Conservation (phyloP, 306 rosid genomes). For the barrel medic (Medicago truncatula) region MtrunA17r5.0-ANR NC_053044.1:46154501-46155000, state of each 20-base stretch:
- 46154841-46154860: neutral
- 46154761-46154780: slow-evolving; percentile 67
- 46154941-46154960: too few relatives aligned
- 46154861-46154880: neutral
- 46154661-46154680: slow-evolving; percentile 78
- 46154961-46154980: too few relatives aligned
- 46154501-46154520: slow-evolving; percentile 74
- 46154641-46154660: slow-evolving; percentile 90
- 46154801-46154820: slow-evolving; percentile 93
- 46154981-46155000: too few relatives aligned
- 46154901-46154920: too few relatives aligned
- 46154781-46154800: slow-evolving; percentile 80
- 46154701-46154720: slow-evolving; percentile 74
- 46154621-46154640: slow-evolving; percentile 28
- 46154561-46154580: slow-evolving; percentile 5
- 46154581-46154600: neutral
- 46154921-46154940: too few relatives aligned
- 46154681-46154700: slow-evolving; percentile 75
- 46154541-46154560: slow-evolving; percentile 65
- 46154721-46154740: slow-evolving; percentile 87
- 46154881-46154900: neutral
- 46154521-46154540: slow-evolving; percentile 67
- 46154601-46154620: neutral
- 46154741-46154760: slow-evolving; percentile 74
- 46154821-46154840: slow-evolving; percentile 33